Conservation (phyloP, 305 asterid genomes). For the Lippia alba region DNA sequence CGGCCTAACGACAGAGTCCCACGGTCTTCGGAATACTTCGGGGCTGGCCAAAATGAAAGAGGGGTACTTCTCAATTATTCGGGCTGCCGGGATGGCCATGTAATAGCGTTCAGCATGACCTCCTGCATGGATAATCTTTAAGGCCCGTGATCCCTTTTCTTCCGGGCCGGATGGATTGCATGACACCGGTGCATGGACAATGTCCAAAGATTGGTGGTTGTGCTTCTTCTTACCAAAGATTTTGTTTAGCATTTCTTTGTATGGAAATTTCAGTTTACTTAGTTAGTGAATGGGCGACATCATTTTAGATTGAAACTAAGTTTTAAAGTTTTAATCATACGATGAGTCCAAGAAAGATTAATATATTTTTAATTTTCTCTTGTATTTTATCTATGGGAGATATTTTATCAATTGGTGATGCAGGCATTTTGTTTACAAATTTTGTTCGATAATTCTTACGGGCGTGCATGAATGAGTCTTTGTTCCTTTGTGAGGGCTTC, state of each 20-base stretch:
- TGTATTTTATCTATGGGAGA: conserved; percentile 17
- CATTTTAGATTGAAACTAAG: neutral
- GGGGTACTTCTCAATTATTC: conserved; percentile 64
- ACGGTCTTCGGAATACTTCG: conserved; percentile 62
- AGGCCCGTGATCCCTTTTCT: conserved; percentile 35
- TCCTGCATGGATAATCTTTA: conserved; percentile 71
- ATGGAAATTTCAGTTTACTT: neutral
- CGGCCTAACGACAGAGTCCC: conserved; percentile 63
- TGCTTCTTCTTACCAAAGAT: conserved; percentile 38
- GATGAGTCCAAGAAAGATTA: conserved; percentile 28
- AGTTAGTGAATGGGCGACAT: neutral
- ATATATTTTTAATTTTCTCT: neutral
- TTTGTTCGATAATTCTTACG: conserved; percentile 25
- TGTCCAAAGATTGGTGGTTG: conserved; percentile 7
- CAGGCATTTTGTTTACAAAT: neutral
- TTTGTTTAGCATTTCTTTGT: conserved; percentile 39
- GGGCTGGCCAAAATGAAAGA: conserved; percentile 60
- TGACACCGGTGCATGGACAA: conserved; percentile 16
- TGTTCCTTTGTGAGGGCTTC: too few species aligned
- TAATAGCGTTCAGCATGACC: conserved; percentile 60
- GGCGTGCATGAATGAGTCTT: neutral
- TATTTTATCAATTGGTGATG: conserved; percentile 4
- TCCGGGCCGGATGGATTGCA: conserved; percentile 20
- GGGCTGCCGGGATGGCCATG: conserved; percentile 78
- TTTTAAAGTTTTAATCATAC: conserved; percentile 1